phyloP scores from a whole-genome alignment of 2,329 filamentous ascomycete species.

The Aspergillus pseudoviridinutans region DNA sequence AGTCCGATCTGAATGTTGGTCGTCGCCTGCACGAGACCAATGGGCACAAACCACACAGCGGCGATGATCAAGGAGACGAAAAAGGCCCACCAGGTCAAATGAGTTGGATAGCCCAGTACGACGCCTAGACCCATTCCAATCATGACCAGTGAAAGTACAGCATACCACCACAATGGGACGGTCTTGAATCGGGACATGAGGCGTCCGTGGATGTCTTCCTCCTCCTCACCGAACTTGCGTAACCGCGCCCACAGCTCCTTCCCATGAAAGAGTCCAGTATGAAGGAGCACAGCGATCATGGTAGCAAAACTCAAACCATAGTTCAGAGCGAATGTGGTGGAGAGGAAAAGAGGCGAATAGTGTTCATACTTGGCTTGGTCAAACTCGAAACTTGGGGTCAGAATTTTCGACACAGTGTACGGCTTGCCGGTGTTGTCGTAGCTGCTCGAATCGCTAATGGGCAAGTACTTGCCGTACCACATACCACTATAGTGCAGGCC shows the following conservation, averaged over 20 bases:
- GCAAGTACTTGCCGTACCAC: constrained; percentile 63
- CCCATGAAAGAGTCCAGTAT: constrained; percentile 64
- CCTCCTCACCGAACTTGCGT: constrained; percentile 52
- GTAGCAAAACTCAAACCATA: constrained; percentile 72
- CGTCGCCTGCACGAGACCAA: constrained; percentile 63
- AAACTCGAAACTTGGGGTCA: constrained; percentile 60
- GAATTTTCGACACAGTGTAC: constrained; percentile 63
- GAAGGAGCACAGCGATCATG: constrained; percentile 65
- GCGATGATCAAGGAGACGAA: constrained; percentile 63
- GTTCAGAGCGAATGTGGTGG: constrained; percentile 65
- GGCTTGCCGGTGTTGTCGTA: constrained; percentile 65
- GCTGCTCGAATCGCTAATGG: constrained; percentile 65
- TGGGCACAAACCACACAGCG: constrained; percentile 59
- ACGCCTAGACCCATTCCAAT: constrained; percentile 49
- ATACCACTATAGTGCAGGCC: constrained; percentile 62
- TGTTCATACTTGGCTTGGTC: constrained; percentile 60
- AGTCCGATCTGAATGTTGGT: constrained; percentile 63
- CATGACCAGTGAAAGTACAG: constrained; percentile 44
- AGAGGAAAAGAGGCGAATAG: constrained; percentile 61
- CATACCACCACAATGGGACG: constrained; percentile 58
- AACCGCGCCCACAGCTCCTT: constrained; percentile 63
- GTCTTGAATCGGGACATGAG: constrained; percentile 56
- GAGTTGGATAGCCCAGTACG: constrained; percentile 57
- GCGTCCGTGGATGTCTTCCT: constrained; percentile 52
- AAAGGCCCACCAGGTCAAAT: constrained; percentile 70